These are phyloP conservation scores for Saprolegnia parasitica DNA, from an alignment of 352 stramenopile genomes.

Conservation along the genomic window DNA sequence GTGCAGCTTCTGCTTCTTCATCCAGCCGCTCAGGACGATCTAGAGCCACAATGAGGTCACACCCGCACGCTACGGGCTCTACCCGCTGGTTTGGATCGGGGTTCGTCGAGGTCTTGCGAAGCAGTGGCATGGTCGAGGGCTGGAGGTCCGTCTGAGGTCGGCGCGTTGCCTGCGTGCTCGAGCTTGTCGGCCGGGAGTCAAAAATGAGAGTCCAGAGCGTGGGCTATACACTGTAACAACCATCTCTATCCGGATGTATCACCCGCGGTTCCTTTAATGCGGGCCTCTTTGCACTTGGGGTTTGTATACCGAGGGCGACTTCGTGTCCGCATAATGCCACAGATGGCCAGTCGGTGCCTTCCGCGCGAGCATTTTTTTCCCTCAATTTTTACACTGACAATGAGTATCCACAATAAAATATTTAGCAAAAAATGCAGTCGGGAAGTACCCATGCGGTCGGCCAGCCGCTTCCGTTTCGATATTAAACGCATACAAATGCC, in stretches of 20 bases:
- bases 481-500: background rate
- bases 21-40: conserved; percentile 60
- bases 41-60: background rate
- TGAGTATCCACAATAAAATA: background rate
- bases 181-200: no score
- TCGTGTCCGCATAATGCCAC: no score
- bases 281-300: background rate
- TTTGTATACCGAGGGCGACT: background rate
- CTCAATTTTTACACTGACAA: background rate
- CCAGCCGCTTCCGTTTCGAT: no score
- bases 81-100: background rate
- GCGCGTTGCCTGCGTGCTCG: no score
- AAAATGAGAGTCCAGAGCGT: background rate
- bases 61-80: background rate
- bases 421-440: background rate
- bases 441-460: background rate
- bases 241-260: background rate
- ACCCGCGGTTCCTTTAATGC: background rate
- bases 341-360: background rate
- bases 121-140: background rate
- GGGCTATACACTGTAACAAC: background rate
- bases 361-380: background rate
- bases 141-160: background rate
- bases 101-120: background rate
- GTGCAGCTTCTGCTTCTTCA: conserved; percentile 66